Base-by-base conservation (phyloP, 1,284 basidiomycete species). In the Ganoderma resinaceum region DNA sequence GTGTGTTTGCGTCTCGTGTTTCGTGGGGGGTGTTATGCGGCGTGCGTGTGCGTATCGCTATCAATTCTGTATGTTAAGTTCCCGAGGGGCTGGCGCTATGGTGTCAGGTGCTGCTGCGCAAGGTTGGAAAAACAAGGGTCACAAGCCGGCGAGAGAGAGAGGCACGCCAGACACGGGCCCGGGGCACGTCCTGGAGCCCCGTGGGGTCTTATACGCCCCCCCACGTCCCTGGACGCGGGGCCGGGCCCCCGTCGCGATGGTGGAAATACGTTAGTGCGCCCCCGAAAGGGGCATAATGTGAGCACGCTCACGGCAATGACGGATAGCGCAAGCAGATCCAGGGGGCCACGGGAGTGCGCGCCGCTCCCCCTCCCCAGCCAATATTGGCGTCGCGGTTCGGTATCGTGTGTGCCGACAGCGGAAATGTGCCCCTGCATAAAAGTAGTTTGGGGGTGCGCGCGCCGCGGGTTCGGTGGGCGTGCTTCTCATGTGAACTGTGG, bases 401-500 rank as follows among this genome's bases (percentile, higher is more conserved):
- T 23, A 46, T 46, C 43, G n/a, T 7, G 43, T 46, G 43, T 8
- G 43, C 8, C 6, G 20, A 46, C 43, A 8, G 43, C n/a, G 43
- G n/a, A n/a, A 46, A 23, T 46, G 4, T 23, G 40, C 40, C 52
- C 31, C 29, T 29, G 52, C 37, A 23, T 23, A 38, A 38, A 60
- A 23, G n/a, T 59, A 40, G 35, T n/a, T 31, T n/a, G 20, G n/a
- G 52, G n/a, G 33, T 2, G 33, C 52, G 38, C 33, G 55, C 31
- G 63, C 52, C 38, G 18, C 38, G 38, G 20, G 18, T 43, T 40
- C 29, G 52, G 46, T 49, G 46, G 46, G 11, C 29, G 16, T 20
- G 46, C 33, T 63, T 63, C 52, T 43, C 53, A 64, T 64, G 62
- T 43, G 62, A 57, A 43, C 37, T 29, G 62, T 63, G 62, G 53